Evolutionary conservation across 768 basidiomycete genomes (phyloP), one percentile per base, ranked within the genome.

Genomic region (Russula ochroleuca): DNA sequence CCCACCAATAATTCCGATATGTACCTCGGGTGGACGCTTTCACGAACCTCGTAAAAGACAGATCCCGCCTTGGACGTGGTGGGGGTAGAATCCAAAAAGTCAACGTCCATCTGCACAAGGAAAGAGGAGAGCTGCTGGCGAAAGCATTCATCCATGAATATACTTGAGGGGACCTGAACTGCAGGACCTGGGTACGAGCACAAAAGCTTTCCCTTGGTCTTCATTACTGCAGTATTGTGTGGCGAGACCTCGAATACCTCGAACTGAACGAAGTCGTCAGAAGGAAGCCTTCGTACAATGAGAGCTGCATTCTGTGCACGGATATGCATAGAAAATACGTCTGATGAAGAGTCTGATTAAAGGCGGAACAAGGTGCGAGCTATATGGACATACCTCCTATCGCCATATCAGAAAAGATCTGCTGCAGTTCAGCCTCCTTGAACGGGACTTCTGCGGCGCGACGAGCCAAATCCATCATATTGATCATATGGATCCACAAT

Each of bases 231-330:
- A 13, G 67, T 68, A 3, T 73, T 67, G 25, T 69, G 67, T 0
- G 80, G 75, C 2, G 79, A 78, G 17, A 78, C 73, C 66, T 83
- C 79, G 60, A 84, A 85, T 8, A 71, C 70, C 64, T 83, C 83
- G 59, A 79, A 77, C 25, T 74, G 60, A 15, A 77, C 75, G 14
- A 68, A 59, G 6, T 65, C 43, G 2, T 17, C 2, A 15, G n/a
- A 14, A 10, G 41, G 33, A 28, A 48, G 47, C 35, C 33, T 54
- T 38, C 61, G 60, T n/a, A 62, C 33, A 19, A 83, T 69, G 5
- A 84, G 59, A 11, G 75, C 80, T 3, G 79, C 81, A 54, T 84
- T 84, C 61, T 84, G 83, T 0, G 76, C 74, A 25, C 71, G 72
- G 38, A 84, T 73, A 5, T 73, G 73, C 47, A 80, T 72, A 21